Evolutionary conservation across 2,329 filamentous ascomycete genomes (phyloP), one percentile per base, ranked within the genome.

Genomic region (Hypoxylon sp.): DNA sequence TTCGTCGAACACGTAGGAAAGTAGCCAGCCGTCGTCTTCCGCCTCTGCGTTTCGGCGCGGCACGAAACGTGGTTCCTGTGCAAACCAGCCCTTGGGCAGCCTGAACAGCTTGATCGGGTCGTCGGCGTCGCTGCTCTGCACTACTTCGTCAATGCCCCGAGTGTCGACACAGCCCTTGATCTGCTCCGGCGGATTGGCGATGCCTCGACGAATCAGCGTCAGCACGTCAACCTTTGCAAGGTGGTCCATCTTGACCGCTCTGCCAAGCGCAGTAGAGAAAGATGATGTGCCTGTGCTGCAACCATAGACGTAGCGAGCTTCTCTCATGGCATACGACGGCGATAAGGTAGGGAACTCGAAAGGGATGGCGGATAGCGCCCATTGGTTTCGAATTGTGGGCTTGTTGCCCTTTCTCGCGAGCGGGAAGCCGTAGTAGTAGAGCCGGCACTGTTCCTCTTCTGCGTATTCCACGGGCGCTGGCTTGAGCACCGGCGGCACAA

Each of bases 1-100:
- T 65, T 90, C 88, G 60, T 91, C 85, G 60, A 91, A 91, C 1
- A 88, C 86, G 62, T 89, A 90, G 41, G 84, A 87, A 3, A 91
- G 74, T 0, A 90, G 74, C 73, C 81, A 90, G 0, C 88, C 88
- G 61, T 88, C 85, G 63, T 90, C 87, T 69, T 91, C 88, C 0
- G 64, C 69, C 0, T 40, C 55, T 0, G 75, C 71, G 9, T 72
- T 63, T 1, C 63, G 40, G 1, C 81, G 73, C 3, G 86, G 75
- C 3, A 91, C 80, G 58, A 91, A 91, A 0, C 84, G 80, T 1
- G 87, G 82, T 70, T 90, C 88, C 67, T 90, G 88, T 0, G 86
- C 86, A 58, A 79, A 90, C 77, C 83, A 85, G 0, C 82, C 81
- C 0, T 72, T 65, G 0, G 88, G 88, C 68, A 90, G 79, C 13